Conservation (phyloP, 1,284 basidiomycete genomes). For the Butyriboletus regius region DNA sequence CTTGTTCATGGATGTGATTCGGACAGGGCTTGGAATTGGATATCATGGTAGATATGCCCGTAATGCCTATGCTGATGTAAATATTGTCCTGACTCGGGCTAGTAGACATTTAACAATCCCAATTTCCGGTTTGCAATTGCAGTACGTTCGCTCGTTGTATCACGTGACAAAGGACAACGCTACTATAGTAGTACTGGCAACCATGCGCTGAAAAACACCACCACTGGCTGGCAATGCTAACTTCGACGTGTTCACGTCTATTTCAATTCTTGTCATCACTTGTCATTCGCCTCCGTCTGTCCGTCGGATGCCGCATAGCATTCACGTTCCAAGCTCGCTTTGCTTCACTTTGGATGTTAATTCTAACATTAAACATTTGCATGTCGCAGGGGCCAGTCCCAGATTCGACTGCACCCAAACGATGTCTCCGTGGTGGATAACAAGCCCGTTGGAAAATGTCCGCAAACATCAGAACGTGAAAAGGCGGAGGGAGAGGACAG, state of each 20-base stretch:
- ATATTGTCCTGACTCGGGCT: no score
- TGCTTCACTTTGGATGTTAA: slow-evolving; percentile 6
- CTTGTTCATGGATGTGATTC: no score
- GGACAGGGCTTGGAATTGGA: no score
- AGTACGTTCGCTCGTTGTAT: no score
- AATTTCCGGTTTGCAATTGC: no score
- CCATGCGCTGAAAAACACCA: no score
- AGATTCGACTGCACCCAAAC: background rate
- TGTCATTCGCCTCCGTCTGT: slow-evolving; percentile 5
- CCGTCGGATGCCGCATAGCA: slow-evolving; percentile 4
- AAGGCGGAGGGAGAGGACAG: background rate
- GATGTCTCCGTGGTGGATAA: background rate
- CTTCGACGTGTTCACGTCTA: background rate
- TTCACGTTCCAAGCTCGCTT: background rate
- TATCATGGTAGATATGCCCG: no score
- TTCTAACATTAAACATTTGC: slow-evolving; percentile 1
- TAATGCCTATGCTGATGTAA: no score
- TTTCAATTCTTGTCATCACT: slow-evolving; percentile 9
- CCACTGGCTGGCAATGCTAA: background rate
- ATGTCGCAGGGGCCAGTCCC: background rate
- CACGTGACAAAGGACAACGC: no score
- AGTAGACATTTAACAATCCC: no score
- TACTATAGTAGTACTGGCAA: no score
- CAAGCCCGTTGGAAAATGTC: background rate
- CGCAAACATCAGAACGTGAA: background rate